Evolutionary conservation across 2,329 filamentous ascomycete species (phyloP).

Genomic region (Hymenoscyphus fructigenus): DNA sequence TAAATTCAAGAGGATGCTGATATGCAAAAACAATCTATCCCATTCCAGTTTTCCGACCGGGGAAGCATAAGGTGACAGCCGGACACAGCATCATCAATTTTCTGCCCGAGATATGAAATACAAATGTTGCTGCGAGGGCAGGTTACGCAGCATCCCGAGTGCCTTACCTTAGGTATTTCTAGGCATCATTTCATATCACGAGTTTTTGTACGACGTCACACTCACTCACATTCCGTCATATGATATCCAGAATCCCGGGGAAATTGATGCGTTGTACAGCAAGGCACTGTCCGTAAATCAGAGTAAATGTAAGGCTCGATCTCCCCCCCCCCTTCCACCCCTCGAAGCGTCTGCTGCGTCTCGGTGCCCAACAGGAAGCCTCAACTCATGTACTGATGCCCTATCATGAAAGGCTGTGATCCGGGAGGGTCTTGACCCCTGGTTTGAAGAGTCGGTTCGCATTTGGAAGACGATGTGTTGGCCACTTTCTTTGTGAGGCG

Average conservation of each 20-base stretch:
- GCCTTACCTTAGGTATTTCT: constrained; percentile 12
- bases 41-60: constrained; percentile 16
- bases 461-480: constrained; percentile 32
- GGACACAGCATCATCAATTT: constrained; percentile 19
- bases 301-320: constrained; percentile 27
- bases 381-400: constrained; percentile 32
- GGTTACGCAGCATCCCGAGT: constrained; percentile 15
- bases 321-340: constrained; percentile 24
- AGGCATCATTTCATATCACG: constrained; percentile 18
- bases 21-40: constrained; percentile 11
- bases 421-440: constrained; percentile 12
- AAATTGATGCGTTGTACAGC: constrained; percentile 51
- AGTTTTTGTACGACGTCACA: constrained; percentile 31
- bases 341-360: constrained; percentile 31
- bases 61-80: constrained; percentile 28
- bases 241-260: constrained; percentile 31
- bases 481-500: constrained; percentile 28
- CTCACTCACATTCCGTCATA: constrained; percentile 22
- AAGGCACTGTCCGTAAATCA: constrained; percentile 19
- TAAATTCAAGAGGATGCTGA: constrained; percentile 12
- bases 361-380: constrained; percentile 33
- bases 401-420: constrained; percentile 31
- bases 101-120: constrained; percentile 24
- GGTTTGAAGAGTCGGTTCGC: constrained; percentile 19
- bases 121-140: constrained; percentile 16